Evolutionary conservation across 1,284 basidiomycete genomes (phyloP).

Genomic region (Agroathelia rolfsii): DNA sequence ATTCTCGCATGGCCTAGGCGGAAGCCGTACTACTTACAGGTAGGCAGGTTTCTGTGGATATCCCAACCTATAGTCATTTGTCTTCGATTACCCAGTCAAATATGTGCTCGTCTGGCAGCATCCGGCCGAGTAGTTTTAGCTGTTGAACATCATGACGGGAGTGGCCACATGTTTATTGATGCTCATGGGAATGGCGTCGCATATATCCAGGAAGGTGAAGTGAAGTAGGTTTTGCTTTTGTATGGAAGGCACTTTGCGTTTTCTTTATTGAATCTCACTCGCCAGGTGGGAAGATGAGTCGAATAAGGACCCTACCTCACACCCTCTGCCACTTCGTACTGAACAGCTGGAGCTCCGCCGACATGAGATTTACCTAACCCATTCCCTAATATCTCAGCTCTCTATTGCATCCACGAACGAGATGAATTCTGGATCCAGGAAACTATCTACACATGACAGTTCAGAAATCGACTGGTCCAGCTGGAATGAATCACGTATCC

Average conservation of each 20-base stretch:
- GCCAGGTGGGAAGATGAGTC: constrained; percentile 21
- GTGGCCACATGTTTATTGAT: constrained; percentile 37
- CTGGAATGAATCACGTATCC: constrained; percentile 26
- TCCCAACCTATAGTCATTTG: constrained; percentile 3
- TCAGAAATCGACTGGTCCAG: constrained; percentile 27
- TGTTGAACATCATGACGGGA: constrained; percentile 72
- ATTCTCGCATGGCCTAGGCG: constrained; percentile 78
- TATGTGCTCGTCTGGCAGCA: constrained; percentile 60
- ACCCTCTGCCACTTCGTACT: constrained; percentile 37
- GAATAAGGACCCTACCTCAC: too few relatives aligned
- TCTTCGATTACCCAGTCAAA: constrained; percentile 36
- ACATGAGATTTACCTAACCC: constrained; percentile 55
- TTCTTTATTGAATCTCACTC: neutral
- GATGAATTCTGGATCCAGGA: constrained; percentile 17
- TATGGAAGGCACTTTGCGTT: neutral
- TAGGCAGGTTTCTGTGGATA: constrained; percentile 14
- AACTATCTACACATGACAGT: constrained; percentile 12
- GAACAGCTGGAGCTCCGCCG: constrained; percentile 61
- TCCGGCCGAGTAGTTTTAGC: constrained; percentile 70
- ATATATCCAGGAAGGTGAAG: constrained; percentile 40
- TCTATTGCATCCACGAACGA: constrained; percentile 30
- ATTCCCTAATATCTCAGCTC: too few relatives aligned
- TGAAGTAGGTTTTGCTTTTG: constrained; percentile 31
- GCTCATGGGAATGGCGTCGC: constrained; percentile 20
- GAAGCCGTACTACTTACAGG: constrained; percentile 65